phyloP scores from a whole-genome alignment of 2,329 filamentous ascomycete species.

The Pseudogymnoascus sp. region DNA sequence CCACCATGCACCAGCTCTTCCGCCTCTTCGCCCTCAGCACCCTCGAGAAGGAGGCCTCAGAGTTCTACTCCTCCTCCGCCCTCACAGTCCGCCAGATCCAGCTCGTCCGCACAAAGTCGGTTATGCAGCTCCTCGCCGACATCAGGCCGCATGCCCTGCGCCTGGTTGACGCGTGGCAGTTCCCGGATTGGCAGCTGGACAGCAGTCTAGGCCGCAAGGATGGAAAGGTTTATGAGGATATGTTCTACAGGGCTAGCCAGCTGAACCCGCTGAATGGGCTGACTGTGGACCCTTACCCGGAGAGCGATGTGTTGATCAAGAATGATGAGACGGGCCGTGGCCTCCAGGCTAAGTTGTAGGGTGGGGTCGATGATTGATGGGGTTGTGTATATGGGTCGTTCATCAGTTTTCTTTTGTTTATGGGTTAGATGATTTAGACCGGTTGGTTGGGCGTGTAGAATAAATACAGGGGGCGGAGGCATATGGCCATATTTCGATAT shows the following conservation, averaged over 20 bases:
- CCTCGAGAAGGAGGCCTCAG: slow-evolving; percentile 60
- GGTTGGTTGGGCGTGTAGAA: slow-evolving; percentile 8
- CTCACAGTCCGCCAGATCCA: slow-evolving; percentile 67
- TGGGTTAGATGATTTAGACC: background rate
- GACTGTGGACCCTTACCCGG: slow-evolving; percentile 65
- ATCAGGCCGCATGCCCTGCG: slow-evolving; percentile 66
- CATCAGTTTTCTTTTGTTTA: background rate
- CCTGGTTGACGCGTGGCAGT: slow-evolving; percentile 67
- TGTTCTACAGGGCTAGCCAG: slow-evolving; percentile 66
- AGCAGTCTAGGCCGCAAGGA: slow-evolving; percentile 62
- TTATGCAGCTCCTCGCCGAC: slow-evolving; percentile 63
- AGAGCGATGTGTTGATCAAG: slow-evolving; percentile 54
- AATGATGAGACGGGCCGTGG: slow-evolving; percentile 41
- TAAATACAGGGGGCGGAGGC: background rate
- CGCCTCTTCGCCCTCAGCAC: slow-evolving; percentile 58
- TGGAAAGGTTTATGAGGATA: slow-evolving; percentile 70
- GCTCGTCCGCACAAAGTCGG: slow-evolving; percentile 57
- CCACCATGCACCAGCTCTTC: slow-evolving; percentile 59
- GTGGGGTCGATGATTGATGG: background rate
- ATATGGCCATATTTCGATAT: background rate
- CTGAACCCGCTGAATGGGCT: slow-evolving; percentile 67
- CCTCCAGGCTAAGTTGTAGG: slow-evolving; percentile 44
- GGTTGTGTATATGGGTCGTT: background rate
- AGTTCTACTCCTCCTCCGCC: slow-evolving; percentile 65
- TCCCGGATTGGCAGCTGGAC: slow-evolving; percentile 73